These are phyloP conservation scores for Prunus mume DNA, from an alignment of 306 rosid genomes.

Conservation along the genomic window DNA sequence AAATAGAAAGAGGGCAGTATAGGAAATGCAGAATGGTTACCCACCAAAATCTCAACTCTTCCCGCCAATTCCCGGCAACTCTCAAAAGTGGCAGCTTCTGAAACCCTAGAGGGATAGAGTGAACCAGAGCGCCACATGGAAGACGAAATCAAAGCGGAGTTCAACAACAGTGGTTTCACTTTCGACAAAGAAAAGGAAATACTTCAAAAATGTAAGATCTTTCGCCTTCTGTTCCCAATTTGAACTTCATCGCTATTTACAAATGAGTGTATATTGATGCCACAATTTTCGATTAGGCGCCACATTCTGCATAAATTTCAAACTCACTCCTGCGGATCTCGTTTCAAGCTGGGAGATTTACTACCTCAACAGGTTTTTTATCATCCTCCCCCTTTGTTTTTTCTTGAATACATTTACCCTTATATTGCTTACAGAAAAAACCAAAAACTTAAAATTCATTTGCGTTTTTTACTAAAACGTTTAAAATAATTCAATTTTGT, in stretches of 20 bases:
- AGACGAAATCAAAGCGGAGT: slow-evolving; percentile 67
- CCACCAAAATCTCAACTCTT: slow-evolving; percentile 21
- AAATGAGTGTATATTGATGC: background rate
- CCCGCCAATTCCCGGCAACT: slow-evolving; percentile 58
- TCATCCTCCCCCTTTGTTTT: background rate
- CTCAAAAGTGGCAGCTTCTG: slow-evolving; percentile 20
- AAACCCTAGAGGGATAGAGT: slow-evolving; percentile 52
- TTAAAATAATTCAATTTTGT: background rate
- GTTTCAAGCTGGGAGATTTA: slow-evolving; percentile 88
- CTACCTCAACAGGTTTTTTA: slow-evolving; percentile 78
- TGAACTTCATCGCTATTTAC: background rate
- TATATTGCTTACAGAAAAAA: background rate
- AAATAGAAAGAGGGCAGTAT: background rate
- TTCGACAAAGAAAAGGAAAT: slow-evolving; percentile 73
- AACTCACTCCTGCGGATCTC: slow-evolving; percentile 68
- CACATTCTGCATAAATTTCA: slow-evolving; percentile 69
- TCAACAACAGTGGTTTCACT: slow-evolving; percentile 47
- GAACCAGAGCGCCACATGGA: slow-evolving; percentile 51
- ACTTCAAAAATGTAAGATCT: slow-evolving; percentile 60
- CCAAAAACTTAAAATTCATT: background rate
- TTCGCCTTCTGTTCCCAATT: background rate
- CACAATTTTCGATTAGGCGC: slow-evolving; percentile 42
- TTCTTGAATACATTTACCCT: background rate
- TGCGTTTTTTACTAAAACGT: background rate
- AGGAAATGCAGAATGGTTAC: background rate